Base-by-base conservation (phyloP, 257 asterid species). In the Jacaranda copaia region DNA sequence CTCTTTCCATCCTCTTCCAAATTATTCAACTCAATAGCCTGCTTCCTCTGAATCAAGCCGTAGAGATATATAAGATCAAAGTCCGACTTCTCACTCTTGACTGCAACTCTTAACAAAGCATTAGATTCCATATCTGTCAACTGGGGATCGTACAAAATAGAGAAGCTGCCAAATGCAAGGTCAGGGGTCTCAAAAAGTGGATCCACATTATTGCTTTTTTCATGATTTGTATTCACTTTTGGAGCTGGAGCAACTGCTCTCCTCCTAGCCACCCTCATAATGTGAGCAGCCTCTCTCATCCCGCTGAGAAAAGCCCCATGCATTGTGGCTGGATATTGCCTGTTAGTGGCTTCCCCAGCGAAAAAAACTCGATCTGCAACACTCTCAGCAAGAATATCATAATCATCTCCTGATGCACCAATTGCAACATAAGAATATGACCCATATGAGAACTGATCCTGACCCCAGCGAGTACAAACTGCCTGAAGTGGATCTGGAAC, bases 311-410 rank as follows among this genome's bases (percentile, higher is more conserved):
- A 91, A 58, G 99, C 99, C 49, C 98, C 99, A 6, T 95, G 99
- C 99, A 95, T 95, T 51, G 99, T 95, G 45, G 99, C 99, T 20
- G 98, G 98, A 84, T 93, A 95, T 86, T 91, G 99, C 76, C 79
- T 88, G 75, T 87, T 95, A n/a, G 99, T 95, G 20, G 98, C 98
- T 88, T 95, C 99, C 66, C 99, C 99, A n/a, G 98, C 99, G n/a
- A 95, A 95, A 88, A 93, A 95, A 39, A 93, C 84, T 49, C 96
- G 79, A 65, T 84, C 98, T 4, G 84, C 96, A 58, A 95, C 93
- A 72, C 81, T 89, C 79, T 95, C 98, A 14, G 98, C 94, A 40
- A 95, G 96, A 70, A 95, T 91, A 75, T 95, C 99, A 38, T 95
- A 95, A 68, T 95, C 99, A 74, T 95, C 99, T 40, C 99, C 99